Conservation (phyloP, 2,329 filamentous ascomycete species). For the Aspergillus fumigatus region DNA sequence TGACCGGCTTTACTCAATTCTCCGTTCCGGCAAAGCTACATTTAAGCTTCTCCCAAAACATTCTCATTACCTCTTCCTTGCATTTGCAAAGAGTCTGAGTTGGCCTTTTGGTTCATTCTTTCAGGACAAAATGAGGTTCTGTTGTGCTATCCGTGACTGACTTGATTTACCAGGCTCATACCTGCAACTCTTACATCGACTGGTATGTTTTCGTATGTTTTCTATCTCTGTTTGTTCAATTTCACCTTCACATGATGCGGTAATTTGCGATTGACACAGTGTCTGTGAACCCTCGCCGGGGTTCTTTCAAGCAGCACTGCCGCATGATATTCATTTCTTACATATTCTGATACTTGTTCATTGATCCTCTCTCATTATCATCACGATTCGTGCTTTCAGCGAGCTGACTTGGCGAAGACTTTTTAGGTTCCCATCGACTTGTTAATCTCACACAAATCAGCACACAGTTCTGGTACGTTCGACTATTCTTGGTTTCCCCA, state of each 20-base stretch:
- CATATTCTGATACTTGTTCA: slow-evolving; percentile 78
- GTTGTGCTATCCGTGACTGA: background rate
- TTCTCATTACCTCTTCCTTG: slow-evolving; percentile 15
- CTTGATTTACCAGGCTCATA: background rate
- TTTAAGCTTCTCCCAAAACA: slow-evolving; percentile 23
- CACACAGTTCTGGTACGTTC: slow-evolving; percentile 21
- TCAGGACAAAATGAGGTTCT: slow-evolving; percentile 18
- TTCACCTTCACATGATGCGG: slow-evolving; percentile 66
- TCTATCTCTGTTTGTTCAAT: slow-evolving; percentile 6
- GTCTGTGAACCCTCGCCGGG: slow-evolving; percentile 87
- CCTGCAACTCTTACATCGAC: background rate
- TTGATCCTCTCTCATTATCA: slow-evolving; percentile 2
- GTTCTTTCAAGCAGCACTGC: slow-evolving; percentile 66
- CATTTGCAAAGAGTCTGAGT: slow-evolving; percentile 1
- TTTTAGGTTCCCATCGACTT: slow-evolving; percentile 5
- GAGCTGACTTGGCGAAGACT: slow-evolving; percentile 24
- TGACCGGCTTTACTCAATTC: slow-evolving; percentile 8
- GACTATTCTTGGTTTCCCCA: slow-evolving; percentile 1
- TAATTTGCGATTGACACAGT: slow-evolving; percentile 99
- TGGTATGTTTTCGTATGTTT: slow-evolving; percentile 26
- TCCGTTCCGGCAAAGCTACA: slow-evolving; percentile 19
- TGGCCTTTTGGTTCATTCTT: background rate
- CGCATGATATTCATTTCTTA: slow-evolving; percentile 93
- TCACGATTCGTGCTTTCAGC: background rate
- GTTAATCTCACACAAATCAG: background rate